phyloP scores from a whole-genome alignment of 805 yeast species.

The Cyberlindnera nakhonratchasimensis region DNA sequence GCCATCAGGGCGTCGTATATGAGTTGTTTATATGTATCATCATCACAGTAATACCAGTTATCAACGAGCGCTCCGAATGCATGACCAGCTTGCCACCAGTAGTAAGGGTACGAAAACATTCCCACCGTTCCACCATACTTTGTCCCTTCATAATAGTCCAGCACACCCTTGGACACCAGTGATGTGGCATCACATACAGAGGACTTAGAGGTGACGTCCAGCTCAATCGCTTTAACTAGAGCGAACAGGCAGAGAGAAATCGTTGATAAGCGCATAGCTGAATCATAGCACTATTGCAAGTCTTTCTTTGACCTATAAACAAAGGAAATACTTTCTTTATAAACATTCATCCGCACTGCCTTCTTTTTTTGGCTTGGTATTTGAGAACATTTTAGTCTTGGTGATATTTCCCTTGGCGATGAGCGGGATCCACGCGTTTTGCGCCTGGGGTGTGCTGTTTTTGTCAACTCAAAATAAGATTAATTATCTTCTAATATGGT shows the following conservation, averaged over 20 bases:
- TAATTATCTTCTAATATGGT: no score
- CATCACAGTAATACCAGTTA: conserved; percentile 66
- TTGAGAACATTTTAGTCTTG: no score
- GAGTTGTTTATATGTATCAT: conserved; percentile 58
- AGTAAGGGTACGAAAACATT: conserved; percentile 74
- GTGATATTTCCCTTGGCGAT: no score
- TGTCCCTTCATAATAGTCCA: conserved; percentile 68
- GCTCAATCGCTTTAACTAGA: conserved; percentile 9
- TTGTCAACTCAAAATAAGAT: no score
- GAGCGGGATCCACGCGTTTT: no score
- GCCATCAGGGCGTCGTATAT: conserved; percentile 61
- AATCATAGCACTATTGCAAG: background rate
- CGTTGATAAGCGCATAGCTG: background rate
- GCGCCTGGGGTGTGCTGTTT: no score
- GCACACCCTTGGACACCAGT: conserved; percentile 55
- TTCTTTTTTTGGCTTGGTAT: no score
- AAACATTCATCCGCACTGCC: no score
- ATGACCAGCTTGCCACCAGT: conserved; percentile 99
- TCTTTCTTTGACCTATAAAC: background rate
- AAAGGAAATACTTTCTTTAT: background rate
- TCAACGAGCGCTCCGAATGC: conserved; percentile 89
- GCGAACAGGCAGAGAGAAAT: background rate
- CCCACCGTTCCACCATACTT: conserved; percentile 73
- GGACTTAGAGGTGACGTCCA: conserved; percentile 37
- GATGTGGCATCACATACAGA: conserved; percentile 59